A percentile compares a stretch with the other conserved stretches of the same genome.
Conservation (phyloP, 1,284 basidiomycete species). For the Uromyces viciae-fabae region DNA sequence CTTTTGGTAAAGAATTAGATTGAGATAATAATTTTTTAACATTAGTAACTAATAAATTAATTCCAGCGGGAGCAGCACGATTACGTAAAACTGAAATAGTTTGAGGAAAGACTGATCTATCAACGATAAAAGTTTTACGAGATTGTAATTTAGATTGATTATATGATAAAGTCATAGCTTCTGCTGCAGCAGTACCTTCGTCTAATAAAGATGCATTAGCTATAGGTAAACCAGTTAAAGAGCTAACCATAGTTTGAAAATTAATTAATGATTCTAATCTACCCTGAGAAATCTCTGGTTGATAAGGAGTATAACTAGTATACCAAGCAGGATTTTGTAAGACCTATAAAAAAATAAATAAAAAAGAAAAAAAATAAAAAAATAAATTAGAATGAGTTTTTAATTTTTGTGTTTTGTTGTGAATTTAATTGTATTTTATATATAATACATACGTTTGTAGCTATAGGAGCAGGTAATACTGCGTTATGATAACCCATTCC, state of each 20-base stretch:
- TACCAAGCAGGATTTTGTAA: constrained; percentile 99
- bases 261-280: constrained; percentile 95
- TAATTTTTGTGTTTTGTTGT: constrained; percentile 49
- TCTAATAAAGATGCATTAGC: constrained; percentile 82
- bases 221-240: constrained; percentile 88
- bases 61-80: constrained; percentile 82
- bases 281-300: constrained; percentile 88
- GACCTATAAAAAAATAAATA: constrained; percentile 59
- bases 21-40: constrained; percentile 58
- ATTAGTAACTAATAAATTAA: constrained; percentile 70
- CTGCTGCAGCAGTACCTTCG: constrained; percentile 80
- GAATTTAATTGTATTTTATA: too few species aligned
- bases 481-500: constrained; percentile 97
- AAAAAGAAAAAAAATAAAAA: constrained; percentile 14
- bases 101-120: constrained; percentile 75
- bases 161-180: constrained; percentile 83
- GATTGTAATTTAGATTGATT: constrained; percentile 65
- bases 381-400: constrained; percentile 19
- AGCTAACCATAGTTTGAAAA: constrained; percentile 94
- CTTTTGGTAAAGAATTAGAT: constrained; percentile 59
- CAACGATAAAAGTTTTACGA: constrained; percentile 72
- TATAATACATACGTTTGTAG: constrained; percentile 80
- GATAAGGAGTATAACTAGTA: constrained; percentile 88
- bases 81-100: constrained; percentile 79
- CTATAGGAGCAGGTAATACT: constrained; percentile 84